Percentiles rank a stretch among this genome's conserved stretches.
These are phyloP conservation scores for Lumnitzera racemosa DNA, from an alignment of 345 rosid species.

Conservation along the genomic window DNA sequence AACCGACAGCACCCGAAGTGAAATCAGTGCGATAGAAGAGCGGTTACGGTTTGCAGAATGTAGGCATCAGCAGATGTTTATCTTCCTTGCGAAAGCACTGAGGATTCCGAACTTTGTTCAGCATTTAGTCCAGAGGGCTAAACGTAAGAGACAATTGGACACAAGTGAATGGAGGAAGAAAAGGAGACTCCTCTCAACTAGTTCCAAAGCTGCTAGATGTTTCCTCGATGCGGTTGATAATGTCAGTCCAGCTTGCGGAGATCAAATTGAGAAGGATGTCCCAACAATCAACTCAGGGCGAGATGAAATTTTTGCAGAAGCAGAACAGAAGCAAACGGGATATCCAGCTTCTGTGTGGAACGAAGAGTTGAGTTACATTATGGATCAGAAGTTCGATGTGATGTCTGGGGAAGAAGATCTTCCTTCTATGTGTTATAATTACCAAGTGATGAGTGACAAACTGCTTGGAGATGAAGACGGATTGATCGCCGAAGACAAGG, in stretches of 20 bases:
- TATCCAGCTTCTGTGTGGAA: not conserved
- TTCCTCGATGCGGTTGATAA: no score
- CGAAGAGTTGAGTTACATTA: not conserved
- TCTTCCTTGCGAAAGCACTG: conserved; percentile 38
- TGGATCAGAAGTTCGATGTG: not conserved
- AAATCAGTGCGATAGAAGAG: conserved; percentile 28
- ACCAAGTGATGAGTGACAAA: conserved; percentile 17
- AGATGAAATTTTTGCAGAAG: not conserved
- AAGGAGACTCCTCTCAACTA: conserved; percentile 20
- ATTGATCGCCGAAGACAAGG: not conserved
- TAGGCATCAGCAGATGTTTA: not conserved
- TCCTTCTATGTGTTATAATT: not conserved
- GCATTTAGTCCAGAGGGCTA: conserved; percentile 34
- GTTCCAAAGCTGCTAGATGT: not conserved
- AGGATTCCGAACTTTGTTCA: conserved; percentile 32
- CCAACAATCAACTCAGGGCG: no score
- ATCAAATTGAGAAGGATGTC: no score
- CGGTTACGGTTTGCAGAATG: conserved; percentile 28
- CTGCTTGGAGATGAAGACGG: conserved; percentile 6
- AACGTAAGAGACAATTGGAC: conserved; percentile 23
- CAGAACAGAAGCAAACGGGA: not conserved
- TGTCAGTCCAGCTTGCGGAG: no score
- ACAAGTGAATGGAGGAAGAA: conserved; percentile 14
- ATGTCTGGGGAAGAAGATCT: not conserved
- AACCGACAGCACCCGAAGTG: conserved; percentile 29